Percentiles rank a stretch among this genome's conserved stretches.
phyloP scores from a whole-genome alignment of 2,329 filamentous ascomycete genomes.

The Onygenales sp. region DNA sequence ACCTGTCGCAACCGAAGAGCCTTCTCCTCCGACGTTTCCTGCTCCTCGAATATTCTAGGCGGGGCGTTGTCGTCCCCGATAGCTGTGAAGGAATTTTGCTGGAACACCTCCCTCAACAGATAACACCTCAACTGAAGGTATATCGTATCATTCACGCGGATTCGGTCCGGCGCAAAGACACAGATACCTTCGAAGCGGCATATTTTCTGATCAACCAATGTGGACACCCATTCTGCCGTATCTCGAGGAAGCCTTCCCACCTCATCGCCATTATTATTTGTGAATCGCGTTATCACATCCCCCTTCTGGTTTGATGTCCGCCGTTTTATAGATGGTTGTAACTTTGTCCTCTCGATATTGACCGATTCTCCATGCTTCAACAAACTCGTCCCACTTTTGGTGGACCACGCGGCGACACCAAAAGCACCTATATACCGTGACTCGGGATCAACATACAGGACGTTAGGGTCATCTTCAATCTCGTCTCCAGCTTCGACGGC shows the following conservation, averaged over 20 bases:
- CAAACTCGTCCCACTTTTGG: conserved; percentile 65
- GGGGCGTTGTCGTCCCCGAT: conserved; percentile 58
- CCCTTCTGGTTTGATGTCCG: conserved; percentile 54
- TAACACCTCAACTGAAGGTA: conserved; percentile 79
- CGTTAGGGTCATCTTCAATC: neutral
- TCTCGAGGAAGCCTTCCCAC: conserved; percentile 82
- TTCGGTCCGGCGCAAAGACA: conserved; percentile 75
- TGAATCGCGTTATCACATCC: conserved; percentile 89
- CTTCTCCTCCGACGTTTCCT: conserved; percentile 78
- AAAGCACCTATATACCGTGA: conserved; percentile 82
- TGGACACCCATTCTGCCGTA: conserved; percentile 81
- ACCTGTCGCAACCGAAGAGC: conserved; percentile 75
- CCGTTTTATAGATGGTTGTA: conserved; percentile 47
- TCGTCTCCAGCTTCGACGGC: conserved; percentile 1
- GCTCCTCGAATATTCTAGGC: conserved; percentile 68
- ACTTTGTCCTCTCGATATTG: conserved; percentile 75
- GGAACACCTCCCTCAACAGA: conserved; percentile 65
- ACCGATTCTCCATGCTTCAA: conserved; percentile 76
- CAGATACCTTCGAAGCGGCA: conserved; percentile 81
- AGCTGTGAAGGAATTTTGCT: conserved; percentile 51
- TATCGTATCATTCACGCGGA: conserved; percentile 89
- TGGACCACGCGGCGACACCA: conserved; percentile 86
- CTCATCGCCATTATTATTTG: conserved; percentile 66
- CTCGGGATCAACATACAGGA: conserved; percentile 29
- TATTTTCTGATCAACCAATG: conserved; percentile 79